phyloP scores from a whole-genome alignment of 371 early-diverging fungal genomes.

The Entomophthora muscae region DNA sequence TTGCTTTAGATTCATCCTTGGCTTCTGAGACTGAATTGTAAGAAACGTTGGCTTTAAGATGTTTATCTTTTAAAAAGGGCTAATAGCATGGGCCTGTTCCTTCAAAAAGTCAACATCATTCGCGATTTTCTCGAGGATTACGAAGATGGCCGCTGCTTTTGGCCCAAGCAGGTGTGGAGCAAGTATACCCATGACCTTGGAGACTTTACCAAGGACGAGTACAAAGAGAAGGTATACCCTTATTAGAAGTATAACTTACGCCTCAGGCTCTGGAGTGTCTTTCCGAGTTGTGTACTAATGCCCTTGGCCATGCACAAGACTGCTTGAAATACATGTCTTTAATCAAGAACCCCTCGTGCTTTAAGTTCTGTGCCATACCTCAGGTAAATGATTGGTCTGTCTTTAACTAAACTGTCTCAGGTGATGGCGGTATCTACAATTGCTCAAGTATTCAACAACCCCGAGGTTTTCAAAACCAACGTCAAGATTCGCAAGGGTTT shows the following conservation, averaged over 20 bases:
- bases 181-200: constrained; percentile 35
- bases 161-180: constrained; percentile 86
- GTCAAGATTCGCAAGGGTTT: constrained; percentile 91
- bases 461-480: constrained; percentile 46
- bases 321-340: constrained; percentile 65
- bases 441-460: constrained; percentile 68
- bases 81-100: constrained; percentile 85
- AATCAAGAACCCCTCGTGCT: constrained; percentile 58
- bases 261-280: constrained; percentile 44
- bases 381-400: constrained; percentile 34
- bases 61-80: constrained; percentile 19
- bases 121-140: constrained; percentile 86
- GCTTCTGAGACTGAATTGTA: constrained; percentile 9
- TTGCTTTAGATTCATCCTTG: constrained; percentile 2
- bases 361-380: constrained; percentile 93
- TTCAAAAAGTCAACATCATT: constrained; percentile 92
- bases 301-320: constrained; percentile 66
- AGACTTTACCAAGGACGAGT: constrained; percentile 39
- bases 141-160: constrained; percentile 74
- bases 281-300: constrained; percentile 73
- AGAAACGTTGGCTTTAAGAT: neutral
- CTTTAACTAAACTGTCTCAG: constrained; percentile 13
- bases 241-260: neutral
- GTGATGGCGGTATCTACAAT: constrained; percentile 94
- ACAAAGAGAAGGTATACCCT: constrained; percentile 25